Evolutionary conservation across 108 stramenopile species (phyloP).

Genomic region (Nannochloropsis salina): DNA sequence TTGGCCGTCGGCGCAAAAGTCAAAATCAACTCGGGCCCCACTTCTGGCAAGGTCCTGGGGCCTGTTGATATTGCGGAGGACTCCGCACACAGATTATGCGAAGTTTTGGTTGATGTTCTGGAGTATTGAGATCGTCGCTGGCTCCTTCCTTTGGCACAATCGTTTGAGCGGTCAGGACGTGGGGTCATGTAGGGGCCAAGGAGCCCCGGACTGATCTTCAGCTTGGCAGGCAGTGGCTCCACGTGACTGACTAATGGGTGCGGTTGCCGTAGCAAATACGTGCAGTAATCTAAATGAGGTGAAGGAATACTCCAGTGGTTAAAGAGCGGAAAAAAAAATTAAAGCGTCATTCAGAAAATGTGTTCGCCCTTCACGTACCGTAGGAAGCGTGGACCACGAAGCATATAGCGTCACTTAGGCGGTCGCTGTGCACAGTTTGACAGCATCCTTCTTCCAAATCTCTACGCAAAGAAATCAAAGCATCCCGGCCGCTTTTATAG

Average conservation of each 20-base stretch:
- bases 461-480: background rate
- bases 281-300: background rate
- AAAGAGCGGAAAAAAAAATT: too few relatives aligned
- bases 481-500: background rate
- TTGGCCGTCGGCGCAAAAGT: conserved; percentile 14
- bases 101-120: too few relatives aligned
- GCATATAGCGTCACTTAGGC: background rate
- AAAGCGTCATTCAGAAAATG: too few relatives aligned
- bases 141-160: too few relatives aligned
- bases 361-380: background rate
- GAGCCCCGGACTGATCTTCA: background rate
- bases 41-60: background rate
- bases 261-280: background rate
- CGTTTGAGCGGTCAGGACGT: background rate
- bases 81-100: too few relatives aligned
- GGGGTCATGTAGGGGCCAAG: background rate
- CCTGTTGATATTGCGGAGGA: background rate
- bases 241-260: background rate
- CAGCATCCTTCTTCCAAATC: background rate
- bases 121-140: too few relatives aligned
- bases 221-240: conserved; percentile 12
- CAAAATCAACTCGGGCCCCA: background rate
- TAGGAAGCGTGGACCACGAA: background rate
- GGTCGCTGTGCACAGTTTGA: background rate
- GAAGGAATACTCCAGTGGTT: too few relatives aligned